Conservation (phyloP, 1,139 yeast genomes). For the Geotrichum cucujoidarum region DNA sequence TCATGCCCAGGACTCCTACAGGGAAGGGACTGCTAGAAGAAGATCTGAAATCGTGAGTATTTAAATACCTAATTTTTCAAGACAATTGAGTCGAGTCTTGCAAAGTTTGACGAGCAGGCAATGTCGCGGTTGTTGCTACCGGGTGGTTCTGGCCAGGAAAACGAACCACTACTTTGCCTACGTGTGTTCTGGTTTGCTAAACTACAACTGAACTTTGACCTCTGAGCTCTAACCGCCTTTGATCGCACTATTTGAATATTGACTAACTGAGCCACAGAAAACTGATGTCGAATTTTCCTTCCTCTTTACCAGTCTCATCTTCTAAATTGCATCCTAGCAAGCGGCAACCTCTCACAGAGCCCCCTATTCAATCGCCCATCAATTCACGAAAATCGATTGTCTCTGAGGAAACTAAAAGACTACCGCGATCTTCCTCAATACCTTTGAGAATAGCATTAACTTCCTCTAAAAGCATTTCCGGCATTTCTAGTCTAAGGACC, state of each 20-base stretch:
- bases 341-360: background rate
- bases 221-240: too few species aligned
- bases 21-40: constrained; percentile 8
- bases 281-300: constrained; percentile 3
- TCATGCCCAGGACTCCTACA: constrained; percentile 5
- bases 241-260: too few species aligned
- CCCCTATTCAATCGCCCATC: background rate
- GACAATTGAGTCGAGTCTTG: too few species aligned
- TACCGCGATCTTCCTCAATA: constrained; percentile 4
- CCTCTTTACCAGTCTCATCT: constrained; percentile 5
- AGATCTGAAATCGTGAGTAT: constrained; percentile 5
- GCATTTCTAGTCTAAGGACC: too few species aligned
- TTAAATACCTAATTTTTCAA: too few species aligned
- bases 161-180: too few species aligned
- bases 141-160: too few species aligned
- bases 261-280: too few species aligned
- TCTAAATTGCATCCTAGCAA: constrained; percentile 2
- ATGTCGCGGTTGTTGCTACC: too few species aligned
- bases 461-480: background rate
- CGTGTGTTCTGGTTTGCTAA: too few species aligned
- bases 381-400: background rate
- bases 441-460: constrained; percentile 1
- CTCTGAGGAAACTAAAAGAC: background rate
- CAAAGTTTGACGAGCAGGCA: too few species aligned
- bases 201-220: too few species aligned